Evolutionary conservation across 2,329 filamentous ascomycete genomes (phyloP).

Genomic region (Phyllosticta capitalensis): DNA sequence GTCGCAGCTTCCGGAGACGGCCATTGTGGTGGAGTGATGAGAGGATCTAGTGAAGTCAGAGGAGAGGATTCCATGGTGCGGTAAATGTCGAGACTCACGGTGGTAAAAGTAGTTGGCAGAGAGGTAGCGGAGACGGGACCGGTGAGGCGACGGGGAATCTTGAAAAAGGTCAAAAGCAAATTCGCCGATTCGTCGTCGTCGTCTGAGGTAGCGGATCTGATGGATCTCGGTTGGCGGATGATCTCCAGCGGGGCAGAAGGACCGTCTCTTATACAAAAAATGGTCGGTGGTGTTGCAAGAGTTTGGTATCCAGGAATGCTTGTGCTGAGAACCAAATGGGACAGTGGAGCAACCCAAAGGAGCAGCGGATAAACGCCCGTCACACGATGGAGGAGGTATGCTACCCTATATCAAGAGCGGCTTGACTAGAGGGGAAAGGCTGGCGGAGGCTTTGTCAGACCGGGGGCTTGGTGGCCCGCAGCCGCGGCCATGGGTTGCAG

Average conservation of each 20-base stretch:
- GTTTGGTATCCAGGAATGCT: slow-evolving; percentile 8
- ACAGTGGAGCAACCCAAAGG: slow-evolving; percentile 21
- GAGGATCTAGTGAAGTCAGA: background rate
- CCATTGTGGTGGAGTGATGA: slow-evolving; percentile 29
- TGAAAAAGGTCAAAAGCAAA: background rate
- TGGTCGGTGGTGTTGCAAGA: background rate
- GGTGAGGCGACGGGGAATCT: background rate
- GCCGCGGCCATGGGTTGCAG: slow-evolving; percentile 35
- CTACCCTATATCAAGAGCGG: slow-evolving; percentile 9
- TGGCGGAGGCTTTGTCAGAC: slow-evolving; percentile 26
- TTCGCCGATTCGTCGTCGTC: slow-evolving; percentile 5
- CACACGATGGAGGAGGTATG: slow-evolving; percentile 9
- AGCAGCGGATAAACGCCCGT: slow-evolving; percentile 23
- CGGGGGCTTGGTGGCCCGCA: slow-evolving; percentile 32
- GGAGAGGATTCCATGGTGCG: background rate
- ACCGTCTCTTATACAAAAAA: background rate
- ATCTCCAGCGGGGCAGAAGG: slow-evolving; percentile 7
- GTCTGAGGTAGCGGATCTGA: slow-evolving; percentile 3
- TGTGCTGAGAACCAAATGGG: slow-evolving; percentile 21
- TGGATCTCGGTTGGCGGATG: slow-evolving; percentile 3
- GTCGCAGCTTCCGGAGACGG: slow-evolving; percentile 38
- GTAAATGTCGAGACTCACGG: background rate
- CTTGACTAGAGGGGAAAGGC: slow-evolving; percentile 19
- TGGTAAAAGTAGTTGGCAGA: background rate
- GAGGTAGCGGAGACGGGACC: background rate